Conservation (phyloP, 2,329 filamentous ascomycete species). For the Penicillium nordicum region DNA sequence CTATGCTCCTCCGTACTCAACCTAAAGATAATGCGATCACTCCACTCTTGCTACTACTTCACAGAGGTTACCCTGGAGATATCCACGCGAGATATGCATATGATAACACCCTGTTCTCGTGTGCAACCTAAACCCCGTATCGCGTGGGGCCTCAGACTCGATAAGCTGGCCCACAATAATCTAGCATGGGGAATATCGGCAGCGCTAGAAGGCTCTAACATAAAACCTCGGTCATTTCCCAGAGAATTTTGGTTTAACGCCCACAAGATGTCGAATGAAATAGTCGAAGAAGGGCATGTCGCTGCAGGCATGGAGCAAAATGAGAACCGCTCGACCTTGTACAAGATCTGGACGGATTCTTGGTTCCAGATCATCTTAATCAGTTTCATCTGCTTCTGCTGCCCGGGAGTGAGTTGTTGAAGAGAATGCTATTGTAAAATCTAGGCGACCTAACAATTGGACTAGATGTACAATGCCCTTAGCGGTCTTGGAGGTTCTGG, state of each 20-base stretch:
- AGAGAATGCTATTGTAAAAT: background rate
- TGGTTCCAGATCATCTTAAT: conserved; percentile 51
- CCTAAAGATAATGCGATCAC: background rate
- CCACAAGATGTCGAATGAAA: conserved; percentile 8
- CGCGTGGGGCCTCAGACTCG: background rate
- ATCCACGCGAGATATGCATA: background rate
- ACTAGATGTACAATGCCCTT: conserved; percentile 50
- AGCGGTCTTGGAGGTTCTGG: conserved; percentile 47
- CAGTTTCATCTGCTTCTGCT: conserved; percentile 50
- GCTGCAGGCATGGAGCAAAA: conserved; percentile 4
- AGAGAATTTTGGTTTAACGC: background rate
- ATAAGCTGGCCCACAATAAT: background rate
- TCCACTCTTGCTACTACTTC: background rate
- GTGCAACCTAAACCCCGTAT: background rate
- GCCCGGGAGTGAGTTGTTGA: conserved; percentile 32
- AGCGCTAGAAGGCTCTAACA: background rate
- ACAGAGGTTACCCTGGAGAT: background rate
- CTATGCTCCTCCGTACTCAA: background rate
- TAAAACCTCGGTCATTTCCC: background rate
- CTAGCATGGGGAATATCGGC: background rate
- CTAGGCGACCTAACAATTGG: background rate
- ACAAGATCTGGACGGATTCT: conserved; percentile 40
- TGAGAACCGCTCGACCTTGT: conserved; percentile 12
- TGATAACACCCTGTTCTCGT: background rate
- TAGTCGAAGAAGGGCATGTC: conserved; percentile 15